A percentile compares a stretch with the other conserved stretches of the same genome.
These are phyloP conservation scores for Daphne laureola DNA, from an alignment of 441 rosid genomes.

Conservation along the genomic window DNA sequence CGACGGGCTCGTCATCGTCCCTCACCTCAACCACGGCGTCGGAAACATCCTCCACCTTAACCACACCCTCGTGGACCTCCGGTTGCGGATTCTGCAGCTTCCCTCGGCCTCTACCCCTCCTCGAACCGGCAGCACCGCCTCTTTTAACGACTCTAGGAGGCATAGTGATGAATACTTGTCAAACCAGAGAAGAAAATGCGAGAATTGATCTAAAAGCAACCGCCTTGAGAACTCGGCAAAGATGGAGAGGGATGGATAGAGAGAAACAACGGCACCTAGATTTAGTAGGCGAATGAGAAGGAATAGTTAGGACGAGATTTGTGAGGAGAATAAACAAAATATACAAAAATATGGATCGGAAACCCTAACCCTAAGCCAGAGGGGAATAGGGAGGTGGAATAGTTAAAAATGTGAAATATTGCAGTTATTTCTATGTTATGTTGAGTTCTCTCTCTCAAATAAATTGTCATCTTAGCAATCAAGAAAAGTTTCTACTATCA, in stretches of 20 bases:
- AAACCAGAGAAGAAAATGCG: no score
- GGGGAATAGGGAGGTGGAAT: background rate
- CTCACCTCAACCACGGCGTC: constrained; percentile 23
- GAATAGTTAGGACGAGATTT: no score
- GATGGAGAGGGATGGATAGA: no score
- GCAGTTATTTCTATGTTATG: no score
- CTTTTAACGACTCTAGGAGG: constrained; percentile 73
- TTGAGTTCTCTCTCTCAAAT: no score
- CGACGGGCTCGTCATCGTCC: constrained; percentile 21
- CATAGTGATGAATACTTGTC: constrained; percentile 23
- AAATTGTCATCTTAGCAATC: no score
- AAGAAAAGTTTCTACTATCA: no score
- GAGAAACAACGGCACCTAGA: background rate
- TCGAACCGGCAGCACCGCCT: constrained; percentile 42
- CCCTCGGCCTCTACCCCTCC: constrained; percentile 40
- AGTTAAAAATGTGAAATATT: background rate
- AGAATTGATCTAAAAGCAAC: background rate
- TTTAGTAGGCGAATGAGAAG: no score
- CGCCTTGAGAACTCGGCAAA: no score
- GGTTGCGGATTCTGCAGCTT: constrained; percentile 35
- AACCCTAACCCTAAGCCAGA: constrained; percentile 10
- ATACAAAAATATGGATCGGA: background rate
- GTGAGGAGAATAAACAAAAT: background rate
- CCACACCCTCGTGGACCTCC: constrained; percentile 29
- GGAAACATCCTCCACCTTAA: constrained; percentile 25